These are phyloP conservation scores for Trifolium dubium DNA, from an alignment of 306 rosid species.

Conservation along the genomic window DNA sequence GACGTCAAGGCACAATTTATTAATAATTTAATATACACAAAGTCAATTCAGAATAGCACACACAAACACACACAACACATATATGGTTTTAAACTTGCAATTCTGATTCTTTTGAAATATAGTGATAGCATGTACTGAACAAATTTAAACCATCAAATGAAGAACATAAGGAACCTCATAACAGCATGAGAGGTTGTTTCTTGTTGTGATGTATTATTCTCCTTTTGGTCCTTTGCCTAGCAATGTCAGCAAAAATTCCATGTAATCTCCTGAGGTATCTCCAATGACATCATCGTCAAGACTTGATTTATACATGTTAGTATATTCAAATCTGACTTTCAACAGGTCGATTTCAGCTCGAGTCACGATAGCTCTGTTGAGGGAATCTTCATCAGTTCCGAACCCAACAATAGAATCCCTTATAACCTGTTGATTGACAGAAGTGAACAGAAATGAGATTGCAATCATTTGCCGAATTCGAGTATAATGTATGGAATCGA, in stretches of 20 bases:
- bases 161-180: conserved; percentile 28
- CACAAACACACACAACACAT: not conserved
- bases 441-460: not conserved
- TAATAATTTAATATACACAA: not conserved
- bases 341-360: conserved; percentile 78
- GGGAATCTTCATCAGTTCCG: conserved; percentile 91
- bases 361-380: conserved; percentile 76
- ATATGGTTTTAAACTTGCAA: conserved; percentile 25
- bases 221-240: conserved; percentile 62
- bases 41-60: conserved; percentile 29
- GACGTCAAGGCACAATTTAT: conserved; percentile 10
- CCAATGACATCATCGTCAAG: conserved; percentile 66
- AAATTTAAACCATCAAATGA: conserved; percentile 24
- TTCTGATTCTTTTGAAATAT: conserved; percentile 1
- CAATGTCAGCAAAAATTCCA: conserved; percentile 78
- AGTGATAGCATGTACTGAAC: conserved; percentile 5
- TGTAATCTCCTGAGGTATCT: conserved; percentile 87
- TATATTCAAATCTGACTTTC: conserved; percentile 67
- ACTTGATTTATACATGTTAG: conserved; percentile 54
- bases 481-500: not conserved
- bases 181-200: conserved; percentile 22
- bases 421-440: conserved; percentile 61
- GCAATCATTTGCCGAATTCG: not conserved
- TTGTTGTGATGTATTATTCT: conserved; percentile 44
- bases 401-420: conserved; percentile 69